These are phyloP conservation scores for Podaxis pistillaris DNA, from an alignment of 768 basidiomycete species.

Conservation along the genomic window DNA sequence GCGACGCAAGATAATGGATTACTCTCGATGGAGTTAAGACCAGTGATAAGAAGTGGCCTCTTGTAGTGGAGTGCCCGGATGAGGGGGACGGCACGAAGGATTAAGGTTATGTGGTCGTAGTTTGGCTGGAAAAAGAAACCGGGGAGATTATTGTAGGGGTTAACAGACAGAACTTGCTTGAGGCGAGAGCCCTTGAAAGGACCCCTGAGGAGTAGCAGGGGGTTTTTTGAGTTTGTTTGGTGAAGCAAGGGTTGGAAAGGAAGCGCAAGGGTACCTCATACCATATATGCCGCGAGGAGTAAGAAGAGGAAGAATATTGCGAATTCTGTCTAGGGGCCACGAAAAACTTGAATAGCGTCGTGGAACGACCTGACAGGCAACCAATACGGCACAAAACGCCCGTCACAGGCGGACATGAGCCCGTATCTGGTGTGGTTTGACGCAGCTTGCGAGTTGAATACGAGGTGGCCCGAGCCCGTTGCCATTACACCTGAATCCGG, in stretches of 20 bases:
- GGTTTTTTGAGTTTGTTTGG: slow-evolving; percentile 29
- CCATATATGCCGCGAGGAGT: slow-evolving; percentile 37
- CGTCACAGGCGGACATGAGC: too few relatives aligned
- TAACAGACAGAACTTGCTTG: slow-evolving; percentile 26
- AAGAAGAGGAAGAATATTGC: slow-evolving; percentile 28
- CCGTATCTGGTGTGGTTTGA: too few relatives aligned
- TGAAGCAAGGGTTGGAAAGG: slow-evolving; percentile 31
- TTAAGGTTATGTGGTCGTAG: slow-evolving; percentile 42
- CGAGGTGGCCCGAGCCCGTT: too few relatives aligned
- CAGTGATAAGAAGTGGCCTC: slow-evolving; percentile 36
- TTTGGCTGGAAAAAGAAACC: slow-evolving; percentile 28
- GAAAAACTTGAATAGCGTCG: slow-evolving; percentile 27
- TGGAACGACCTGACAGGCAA: slow-evolving; percentile 39
- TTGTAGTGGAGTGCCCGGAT: slow-evolving; percentile 24
- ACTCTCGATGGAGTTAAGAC: slow-evolving; percentile 39
- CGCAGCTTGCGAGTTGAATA: too few relatives aligned
- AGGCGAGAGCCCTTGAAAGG: slow-evolving; percentile 39
- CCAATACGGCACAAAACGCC: too few relatives aligned
- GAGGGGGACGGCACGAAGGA: slow-evolving; percentile 37
- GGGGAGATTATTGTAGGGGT: not conserved
- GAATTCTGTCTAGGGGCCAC: slow-evolving; percentile 31
- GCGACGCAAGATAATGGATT: slow-evolving; percentile 32
- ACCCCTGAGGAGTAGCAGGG: slow-evolving; percentile 31
- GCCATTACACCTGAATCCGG: too few relatives aligned
- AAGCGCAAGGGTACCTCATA: slow-evolving; percentile 39